Conservation (phyloP, 305 asterid species). For the Lippia alba region DNA sequence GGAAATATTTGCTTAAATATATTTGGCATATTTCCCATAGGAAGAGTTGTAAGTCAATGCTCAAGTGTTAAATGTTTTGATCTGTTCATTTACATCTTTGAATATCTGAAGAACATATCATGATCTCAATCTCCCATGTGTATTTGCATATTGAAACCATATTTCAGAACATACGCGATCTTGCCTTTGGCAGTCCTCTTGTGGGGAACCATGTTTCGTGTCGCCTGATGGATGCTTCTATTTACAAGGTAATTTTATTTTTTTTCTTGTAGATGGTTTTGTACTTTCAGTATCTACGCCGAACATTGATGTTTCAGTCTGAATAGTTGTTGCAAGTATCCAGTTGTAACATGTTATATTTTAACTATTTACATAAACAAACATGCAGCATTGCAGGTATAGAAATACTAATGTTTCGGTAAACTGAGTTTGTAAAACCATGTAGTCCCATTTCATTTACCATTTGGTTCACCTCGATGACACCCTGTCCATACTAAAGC, state of each 20-base stretch:
- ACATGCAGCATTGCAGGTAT: constrained; percentile 2
- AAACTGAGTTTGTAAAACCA: not conserved
- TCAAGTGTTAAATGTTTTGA: constrained; percentile 22
- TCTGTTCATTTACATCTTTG: constrained; percentile 24
- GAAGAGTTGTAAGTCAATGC: constrained; percentile 81
- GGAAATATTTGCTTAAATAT: constrained; percentile 89
- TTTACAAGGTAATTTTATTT: constrained; percentile 64
- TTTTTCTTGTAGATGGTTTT: constrained; percentile 8
- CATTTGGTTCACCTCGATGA: constrained; percentile 25
- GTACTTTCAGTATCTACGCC: constrained; percentile 14
- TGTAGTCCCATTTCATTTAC: not conserved
- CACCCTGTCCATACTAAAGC: not conserved
- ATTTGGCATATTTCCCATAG: constrained; percentile 94
- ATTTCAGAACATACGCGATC: constrained; percentile 72
- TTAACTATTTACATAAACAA: constrained; percentile 27
- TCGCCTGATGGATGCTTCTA: constrained; percentile 69
- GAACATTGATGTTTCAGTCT: constrained; percentile 24
- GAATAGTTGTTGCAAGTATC: not conserved
- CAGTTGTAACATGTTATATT: no score
- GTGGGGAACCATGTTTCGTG: constrained; percentile 46
- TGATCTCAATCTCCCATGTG: constrained; percentile 32
- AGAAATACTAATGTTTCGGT: not conserved
- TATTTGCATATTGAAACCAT: constrained; percentile 35
- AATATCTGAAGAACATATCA: constrained; percentile 29
- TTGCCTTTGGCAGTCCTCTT: constrained; percentile 48